Evolutionary conservation across 208 protist genomes (phyloP).

Genomic region (Trypanosoma caninum): DNA sequence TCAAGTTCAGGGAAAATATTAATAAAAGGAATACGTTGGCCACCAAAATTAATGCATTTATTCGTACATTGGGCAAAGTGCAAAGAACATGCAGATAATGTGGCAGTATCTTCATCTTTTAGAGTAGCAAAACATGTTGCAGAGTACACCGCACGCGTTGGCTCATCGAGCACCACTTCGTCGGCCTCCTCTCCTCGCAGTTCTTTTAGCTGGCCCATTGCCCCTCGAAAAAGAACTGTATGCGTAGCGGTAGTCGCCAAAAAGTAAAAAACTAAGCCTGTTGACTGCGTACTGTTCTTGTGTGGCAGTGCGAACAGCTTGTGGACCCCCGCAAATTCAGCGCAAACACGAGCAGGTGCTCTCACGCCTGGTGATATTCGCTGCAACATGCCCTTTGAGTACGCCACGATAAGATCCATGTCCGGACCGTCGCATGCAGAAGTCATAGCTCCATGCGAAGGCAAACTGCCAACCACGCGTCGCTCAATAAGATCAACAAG

Average conservation of each 20-base stretch:
- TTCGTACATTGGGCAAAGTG: slow-evolving; percentile 22
- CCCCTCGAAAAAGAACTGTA: slow-evolving; percentile 8
- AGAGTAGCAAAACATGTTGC: not conserved
- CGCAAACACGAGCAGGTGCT: slow-evolving; percentile 11
- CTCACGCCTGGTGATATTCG: slow-evolving; percentile 22
- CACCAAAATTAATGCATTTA: slow-evolving; percentile 3
- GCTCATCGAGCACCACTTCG: slow-evolving; percentile 19
- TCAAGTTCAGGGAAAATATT: slow-evolving; percentile 9
- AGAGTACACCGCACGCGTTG: slow-evolving; percentile 19
- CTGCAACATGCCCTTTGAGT: slow-evolving; percentile 37
- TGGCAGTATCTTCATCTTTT: not conserved
- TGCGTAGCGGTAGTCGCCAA: slow-evolving; percentile 7
- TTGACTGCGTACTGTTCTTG: not conserved
- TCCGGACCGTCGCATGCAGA: slow-evolving; percentile 42
- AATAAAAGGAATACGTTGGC: not conserved
- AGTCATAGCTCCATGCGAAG: slow-evolving; percentile 52
- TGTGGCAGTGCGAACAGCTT: slow-evolving; percentile 22
- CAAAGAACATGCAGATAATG: not conserved
- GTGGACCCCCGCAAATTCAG: slow-evolving; percentile 21
- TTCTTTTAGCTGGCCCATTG: not conserved
- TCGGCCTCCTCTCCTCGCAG: not conserved
- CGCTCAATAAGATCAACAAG: slow-evolving; percentile 55
- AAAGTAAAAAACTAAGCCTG: slow-evolving; percentile 2
- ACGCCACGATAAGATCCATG: slow-evolving; percentile 36
- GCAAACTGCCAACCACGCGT: slow-evolving; percentile 37